These are phyloP conservation scores for Globisporangium spiculum DNA, from an alignment of 352 stramenopile species.

Conservation along the genomic window DNA sequence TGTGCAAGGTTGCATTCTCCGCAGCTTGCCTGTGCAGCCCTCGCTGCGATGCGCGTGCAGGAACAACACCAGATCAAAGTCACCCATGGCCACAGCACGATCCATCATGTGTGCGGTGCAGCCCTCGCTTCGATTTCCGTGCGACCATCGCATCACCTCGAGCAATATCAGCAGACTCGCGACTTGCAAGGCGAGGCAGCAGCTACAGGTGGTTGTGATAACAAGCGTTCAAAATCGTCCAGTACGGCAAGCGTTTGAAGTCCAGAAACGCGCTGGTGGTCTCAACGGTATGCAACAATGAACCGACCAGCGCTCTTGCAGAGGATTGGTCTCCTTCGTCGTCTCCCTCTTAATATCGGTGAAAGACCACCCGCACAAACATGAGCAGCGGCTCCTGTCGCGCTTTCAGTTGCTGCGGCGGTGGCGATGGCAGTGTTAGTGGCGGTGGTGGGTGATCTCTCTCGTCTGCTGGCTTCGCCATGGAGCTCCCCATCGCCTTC, in stretches of 20 bases:
- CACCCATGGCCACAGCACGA: not conserved
- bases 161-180: not conserved
- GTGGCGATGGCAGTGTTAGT: not conserved
- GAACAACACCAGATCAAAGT: not conserved
- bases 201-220: not conserved
- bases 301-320: not conserved
- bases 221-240: not conserved
- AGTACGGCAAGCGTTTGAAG: not conserved
- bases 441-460: not conserved
- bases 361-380: not conserved
- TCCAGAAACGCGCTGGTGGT: constrained; percentile 4
- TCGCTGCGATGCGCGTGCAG: not conserved
- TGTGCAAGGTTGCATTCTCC: not conserved
- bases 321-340: not conserved
- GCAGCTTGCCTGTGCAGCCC: not conserved
- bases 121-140: not conserved
- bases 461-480: not conserved
- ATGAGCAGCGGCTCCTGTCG: not conserved
- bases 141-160: not conserved
- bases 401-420: not conserved
- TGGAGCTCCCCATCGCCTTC: not conserved
- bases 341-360: not conserved
- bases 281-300: not conserved
- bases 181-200: not conserved
- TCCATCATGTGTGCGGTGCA: not conserved